A percentile compares a stretch with the other conserved stretches of the same genome.
These are phyloP conservation scores for Aureobasidium sp. DNA, from an alignment of 2,329 filamentous ascomycete genomes.

Conservation along the genomic window DNA sequence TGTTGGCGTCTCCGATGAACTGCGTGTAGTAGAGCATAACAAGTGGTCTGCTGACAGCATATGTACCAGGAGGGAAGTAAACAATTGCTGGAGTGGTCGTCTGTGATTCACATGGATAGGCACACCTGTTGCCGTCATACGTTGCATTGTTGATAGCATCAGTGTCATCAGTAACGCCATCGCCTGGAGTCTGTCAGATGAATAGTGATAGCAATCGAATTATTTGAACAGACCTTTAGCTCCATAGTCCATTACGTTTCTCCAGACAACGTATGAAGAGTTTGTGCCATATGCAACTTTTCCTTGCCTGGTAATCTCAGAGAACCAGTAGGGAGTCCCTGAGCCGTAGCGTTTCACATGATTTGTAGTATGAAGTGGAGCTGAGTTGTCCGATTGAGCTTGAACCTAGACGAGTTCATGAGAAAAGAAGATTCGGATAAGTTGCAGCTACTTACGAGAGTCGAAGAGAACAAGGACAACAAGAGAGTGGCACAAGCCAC, in stretches of 20 bases:
- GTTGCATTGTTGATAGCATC: conserved; percentile 28
- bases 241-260: conserved; percentile 35
- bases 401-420: neutral
- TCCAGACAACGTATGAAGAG: conserved; percentile 31
- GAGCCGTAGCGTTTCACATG: conserved; percentile 23
- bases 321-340: conserved; percentile 30
- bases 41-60: conserved; percentile 31
- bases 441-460: neutral
- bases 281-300: conserved; percentile 29
- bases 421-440: neutral
- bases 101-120: conserved; percentile 18
- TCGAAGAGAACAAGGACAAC: neutral
- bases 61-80: conserved; percentile 51
- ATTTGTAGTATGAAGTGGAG: conserved; percentile 14
- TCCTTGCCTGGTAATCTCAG: conserved; percentile 33
- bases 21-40: conserved; percentile 22
- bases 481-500: neutral
- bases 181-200: conserved; percentile 14
- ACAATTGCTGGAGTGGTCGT: conserved; percentile 42
- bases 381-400: neutral
- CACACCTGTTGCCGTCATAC: conserved; percentile 22
- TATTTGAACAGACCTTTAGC: conserved; percentile 25
- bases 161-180: conserved; percentile 23
- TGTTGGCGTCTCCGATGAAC: conserved; percentile 18
- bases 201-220: neutral